Conservation (phyloP, 345 rosid species). For the Pseudoturritis turrita region DNA sequence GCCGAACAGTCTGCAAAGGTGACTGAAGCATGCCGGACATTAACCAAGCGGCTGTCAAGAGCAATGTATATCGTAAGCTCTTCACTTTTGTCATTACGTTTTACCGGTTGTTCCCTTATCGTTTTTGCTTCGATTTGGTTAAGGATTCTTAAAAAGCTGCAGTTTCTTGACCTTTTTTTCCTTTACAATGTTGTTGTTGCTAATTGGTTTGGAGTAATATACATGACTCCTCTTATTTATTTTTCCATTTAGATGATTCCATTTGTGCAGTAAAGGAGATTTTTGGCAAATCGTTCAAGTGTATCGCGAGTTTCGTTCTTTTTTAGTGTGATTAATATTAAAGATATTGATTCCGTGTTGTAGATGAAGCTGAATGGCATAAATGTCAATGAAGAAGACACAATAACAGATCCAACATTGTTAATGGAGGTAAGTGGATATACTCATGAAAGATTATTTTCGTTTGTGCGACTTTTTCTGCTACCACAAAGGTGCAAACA, state of each 20-base stretch:
- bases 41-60: slow-evolving; percentile 53
- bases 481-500: neutral
- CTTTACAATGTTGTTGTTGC: neutral
- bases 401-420: slow-evolving; percentile 71
- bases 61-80: slow-evolving; percentile 79
- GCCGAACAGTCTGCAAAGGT: slow-evolving; percentile 86
- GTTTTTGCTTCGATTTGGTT: neutral
- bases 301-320: neutral
- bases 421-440: slow-evolving; percentile 57
- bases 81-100: neutral
- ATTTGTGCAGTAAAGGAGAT: neutral
- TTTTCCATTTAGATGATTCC: neutral
- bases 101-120: neutral
- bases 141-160: neutral
- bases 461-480: neutral
- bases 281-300: neutral
- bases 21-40: slow-evolving; percentile 75
- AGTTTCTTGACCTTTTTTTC: neutral
- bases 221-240: neutral
- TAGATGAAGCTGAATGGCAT: slow-evolving; percentile 76
- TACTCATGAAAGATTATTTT: neutral
- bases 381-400: slow-evolving; percentile 79
- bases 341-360: slow-evolving; percentile 3
- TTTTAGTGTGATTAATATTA: neutral
- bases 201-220: neutral